phyloP scores from a whole-genome alignment of 2,329 filamentous ascomycete species.

The Fusarium sp. region DNA sequence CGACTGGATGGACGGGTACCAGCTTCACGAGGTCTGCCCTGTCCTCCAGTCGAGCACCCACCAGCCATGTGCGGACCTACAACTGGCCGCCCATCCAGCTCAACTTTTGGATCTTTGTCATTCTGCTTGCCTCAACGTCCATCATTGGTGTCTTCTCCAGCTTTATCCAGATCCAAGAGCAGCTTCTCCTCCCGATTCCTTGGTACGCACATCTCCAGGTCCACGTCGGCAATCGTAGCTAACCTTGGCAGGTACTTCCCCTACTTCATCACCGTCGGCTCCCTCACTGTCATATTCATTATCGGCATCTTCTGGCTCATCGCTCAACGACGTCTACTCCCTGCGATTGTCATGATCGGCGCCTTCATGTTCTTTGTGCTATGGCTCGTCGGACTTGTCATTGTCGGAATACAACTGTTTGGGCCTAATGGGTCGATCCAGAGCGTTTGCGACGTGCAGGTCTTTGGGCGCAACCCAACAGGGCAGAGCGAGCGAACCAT shows the following conservation, averaged over 20 bases:
- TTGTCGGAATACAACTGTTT: slow-evolving; percentile 72
- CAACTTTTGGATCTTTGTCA: slow-evolving; percentile 75
- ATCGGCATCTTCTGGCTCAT: slow-evolving; percentile 72
- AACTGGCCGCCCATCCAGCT: slow-evolving; percentile 77
- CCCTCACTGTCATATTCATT: slow-evolving; percentile 75
- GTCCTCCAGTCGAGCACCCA: slow-evolving; percentile 53
- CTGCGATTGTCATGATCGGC: slow-evolving; percentile 72
- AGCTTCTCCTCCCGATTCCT: slow-evolving; percentile 65
- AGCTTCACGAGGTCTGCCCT: slow-evolving; percentile 53
- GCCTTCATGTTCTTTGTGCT: slow-evolving; percentile 74
- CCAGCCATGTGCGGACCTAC: slow-evolving; percentile 67
- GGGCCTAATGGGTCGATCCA: slow-evolving; percentile 69
- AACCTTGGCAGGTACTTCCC: slow-evolving; percentile 69
- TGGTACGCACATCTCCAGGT: slow-evolving; percentile 60
- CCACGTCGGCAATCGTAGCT: background rate
- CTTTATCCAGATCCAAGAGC: slow-evolving; percentile 70
- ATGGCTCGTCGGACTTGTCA: slow-evolving; percentile 75
- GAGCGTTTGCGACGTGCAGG: slow-evolving; percentile 68
- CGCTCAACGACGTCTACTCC: slow-evolving; percentile 69
- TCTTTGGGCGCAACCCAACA: slow-evolving; percentile 62
- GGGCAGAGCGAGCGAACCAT: slow-evolving; percentile 67
- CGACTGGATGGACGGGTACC: slow-evolving; percentile 35
- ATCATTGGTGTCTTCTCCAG: slow-evolving; percentile 72
- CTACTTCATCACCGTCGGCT: slow-evolving; percentile 70
- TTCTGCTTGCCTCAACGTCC: slow-evolving; percentile 68